Base-by-base conservation (phyloP, 129 eudicot species). In the Artemisia argyi region DNA sequence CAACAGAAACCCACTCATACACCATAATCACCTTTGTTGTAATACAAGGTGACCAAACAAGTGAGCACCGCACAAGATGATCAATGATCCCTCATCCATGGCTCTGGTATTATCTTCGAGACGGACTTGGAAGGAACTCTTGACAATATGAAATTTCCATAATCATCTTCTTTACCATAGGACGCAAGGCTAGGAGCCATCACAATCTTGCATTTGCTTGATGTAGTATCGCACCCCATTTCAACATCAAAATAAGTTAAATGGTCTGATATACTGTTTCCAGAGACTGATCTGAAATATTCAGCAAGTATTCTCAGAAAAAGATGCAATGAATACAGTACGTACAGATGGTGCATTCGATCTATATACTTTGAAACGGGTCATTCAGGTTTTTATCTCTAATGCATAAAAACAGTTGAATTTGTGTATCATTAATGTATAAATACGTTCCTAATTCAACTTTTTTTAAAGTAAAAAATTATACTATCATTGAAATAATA, bases 211-310 rank as follows among this genome's bases (percentile, higher is more conserved):
- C 99, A 94, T 12, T 79, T 69, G 73, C 78, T 84, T 66, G 86
- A 68, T 26, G 71, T 1, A 0, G 46, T 39, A 50, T 84, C 91
- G 6, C 96, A 87, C 56, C 95, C 91, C 89, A 90, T 82, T 73
- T 84, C 73, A 61, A 90, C 91, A n/a, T 89, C 94, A 65, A 50
- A 88, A 77, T 95, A 95, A 15, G 52, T 8, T 72, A 95, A 63
- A 83, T 95, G 99, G 60, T 95, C 97, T 8, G 82, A 72, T 14
- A 95, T 84, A 75, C 99, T 95, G 79, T 76, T 95, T 76, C 97
- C 99, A 4, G 86, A 56, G 22, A 95, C 99, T 7, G 97, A 90
- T 85, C 99, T 94, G 89, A 73, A 70, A 78, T 49, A 58, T 69
- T 56, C 22, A 18, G 18, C 69, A 58, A 57, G 39, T 12, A 58